These are phyloP conservation scores for Salix koriyanagi DNA, from an alignment of 345 rosid species.

Conservation along the genomic window DNA sequence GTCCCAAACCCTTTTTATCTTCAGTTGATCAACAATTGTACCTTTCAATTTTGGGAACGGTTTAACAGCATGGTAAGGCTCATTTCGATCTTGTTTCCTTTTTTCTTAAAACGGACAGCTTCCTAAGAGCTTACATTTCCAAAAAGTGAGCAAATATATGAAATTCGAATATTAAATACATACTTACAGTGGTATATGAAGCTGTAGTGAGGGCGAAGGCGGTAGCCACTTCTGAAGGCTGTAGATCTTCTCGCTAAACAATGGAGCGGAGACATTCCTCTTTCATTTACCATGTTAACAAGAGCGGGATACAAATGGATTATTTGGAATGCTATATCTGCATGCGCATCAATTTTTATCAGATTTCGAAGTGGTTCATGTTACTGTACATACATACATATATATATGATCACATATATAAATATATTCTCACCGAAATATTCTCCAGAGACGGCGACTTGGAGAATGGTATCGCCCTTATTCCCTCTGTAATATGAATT, in stretches of 20 bases:
- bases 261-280: slow-evolving; percentile 42
- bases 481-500: not conserved
- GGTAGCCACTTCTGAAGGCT: slow-evolving; percentile 41
- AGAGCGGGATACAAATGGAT: slow-evolving; percentile 18
- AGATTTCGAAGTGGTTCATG: too few species aligned
- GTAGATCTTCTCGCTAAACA: slow-evolving; percentile 38
- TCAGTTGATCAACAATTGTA: slow-evolving; percentile 36
- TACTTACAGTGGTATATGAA: slow-evolving; percentile 40
- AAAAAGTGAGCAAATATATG: not conserved
- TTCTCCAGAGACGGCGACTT: slow-evolving; percentile 22
- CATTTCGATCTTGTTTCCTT: too few species aligned
- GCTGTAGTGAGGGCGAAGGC: slow-evolving; percentile 11
- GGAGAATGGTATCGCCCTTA: slow-evolving; percentile 29
- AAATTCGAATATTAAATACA: not conserved
- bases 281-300: slow-evolving; percentile 20
- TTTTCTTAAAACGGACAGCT: too few species aligned
- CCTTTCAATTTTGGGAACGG: slow-evolving; percentile 12
- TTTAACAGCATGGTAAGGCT: too few species aligned
- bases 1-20: not conserved
- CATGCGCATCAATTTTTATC: not conserved
- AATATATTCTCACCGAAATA: slow-evolving; percentile 12
- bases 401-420: too few species aligned
- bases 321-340: slow-evolving; percentile 54
- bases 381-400: too few species aligned
- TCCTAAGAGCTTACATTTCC: too few species aligned